Conservation (phyloP, 306 rosid species). For the Senna siamea region DNA sequence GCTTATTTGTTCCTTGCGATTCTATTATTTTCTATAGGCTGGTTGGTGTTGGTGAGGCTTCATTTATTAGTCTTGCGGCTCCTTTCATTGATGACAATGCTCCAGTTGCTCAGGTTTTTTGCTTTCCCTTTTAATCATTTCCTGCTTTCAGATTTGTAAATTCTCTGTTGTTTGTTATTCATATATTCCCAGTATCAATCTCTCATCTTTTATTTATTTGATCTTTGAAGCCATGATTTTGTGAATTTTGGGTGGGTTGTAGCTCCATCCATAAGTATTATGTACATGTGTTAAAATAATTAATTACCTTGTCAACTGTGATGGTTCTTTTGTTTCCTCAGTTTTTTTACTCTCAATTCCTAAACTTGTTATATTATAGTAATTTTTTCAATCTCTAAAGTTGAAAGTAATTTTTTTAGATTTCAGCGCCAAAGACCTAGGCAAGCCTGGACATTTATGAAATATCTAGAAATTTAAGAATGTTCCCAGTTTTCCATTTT, state of each 20-base stretch:
- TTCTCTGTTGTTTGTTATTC: conserved; percentile 22
- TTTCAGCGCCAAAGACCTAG: neutral
- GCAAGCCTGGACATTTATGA: neutral
- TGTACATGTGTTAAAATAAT: neutral
- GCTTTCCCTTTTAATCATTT: conserved; percentile 7
- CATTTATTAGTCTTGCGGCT: conserved; percentile 92
- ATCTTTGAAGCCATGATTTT: conserved; percentile 9
- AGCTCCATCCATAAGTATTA: neutral
- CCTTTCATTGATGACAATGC: conserved; percentile 95
- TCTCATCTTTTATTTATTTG: neutral
- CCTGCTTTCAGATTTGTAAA: conserved; percentile 29
- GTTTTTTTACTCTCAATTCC: conserved; percentile 9
- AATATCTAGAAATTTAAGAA: neutral
- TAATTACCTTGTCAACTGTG: conserved; percentile 10
- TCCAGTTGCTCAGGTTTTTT: conserved; percentile 71
- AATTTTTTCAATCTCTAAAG: neutral
- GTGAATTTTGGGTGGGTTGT: neutral
- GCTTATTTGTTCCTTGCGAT: conserved; percentile 11
- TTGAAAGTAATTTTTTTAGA: conserved; percentile 13
- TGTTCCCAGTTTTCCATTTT: neutral
- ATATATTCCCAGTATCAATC: neutral
- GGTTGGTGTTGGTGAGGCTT: conserved; percentile 94
- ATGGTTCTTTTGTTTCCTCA: conserved; percentile 4
- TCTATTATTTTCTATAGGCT: conserved; percentile 54
- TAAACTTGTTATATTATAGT: conserved; percentile 1